Evolutionary conservation across 345 rosid species (phyloP).

Genomic region (Gossypium anomalum): DNA sequence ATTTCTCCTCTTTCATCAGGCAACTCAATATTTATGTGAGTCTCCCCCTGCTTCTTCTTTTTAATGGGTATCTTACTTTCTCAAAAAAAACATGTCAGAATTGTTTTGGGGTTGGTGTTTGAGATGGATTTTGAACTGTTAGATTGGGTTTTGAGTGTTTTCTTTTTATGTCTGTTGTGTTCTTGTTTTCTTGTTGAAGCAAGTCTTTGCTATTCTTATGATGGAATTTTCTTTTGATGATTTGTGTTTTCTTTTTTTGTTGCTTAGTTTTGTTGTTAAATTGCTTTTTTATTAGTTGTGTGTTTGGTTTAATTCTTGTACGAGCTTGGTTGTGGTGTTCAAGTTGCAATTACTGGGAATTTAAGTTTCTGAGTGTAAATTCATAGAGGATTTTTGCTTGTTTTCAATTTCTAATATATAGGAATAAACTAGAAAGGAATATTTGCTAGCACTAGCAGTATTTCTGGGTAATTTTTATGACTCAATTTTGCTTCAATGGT

Average conservation of each 20-base stretch:
- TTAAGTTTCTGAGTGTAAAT: not conserved
- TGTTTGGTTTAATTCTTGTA: not conserved
- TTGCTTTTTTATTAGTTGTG: not conserved
- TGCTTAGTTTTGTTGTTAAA: not conserved
- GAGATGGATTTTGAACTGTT: not conserved
- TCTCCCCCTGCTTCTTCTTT: conserved; percentile 9
- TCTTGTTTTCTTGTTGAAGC: not conserved
- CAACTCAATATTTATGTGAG: conserved; percentile 91
- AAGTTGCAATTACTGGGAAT: not conserved
- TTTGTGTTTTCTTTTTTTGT: not conserved
- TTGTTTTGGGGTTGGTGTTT: not conserved
- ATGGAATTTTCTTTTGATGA: not conserved
- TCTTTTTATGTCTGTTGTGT: too few relatives aligned
- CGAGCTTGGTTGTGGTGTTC: not conserved
- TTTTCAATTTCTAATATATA: not conserved
- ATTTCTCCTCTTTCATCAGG: conserved; percentile 74
- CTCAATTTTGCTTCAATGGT: not conserved
- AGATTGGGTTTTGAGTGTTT: conserved; percentile 3
- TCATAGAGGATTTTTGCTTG: not conserved
- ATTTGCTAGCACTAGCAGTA: not conserved
- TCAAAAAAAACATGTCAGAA: too few relatives aligned
- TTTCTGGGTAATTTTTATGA: not conserved
- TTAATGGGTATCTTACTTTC: not conserved
- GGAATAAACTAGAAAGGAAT: not conserved
- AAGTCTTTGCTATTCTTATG: not conserved